phyloP scores from a whole-genome alignment of 176 grass and related monocot genomes.

The Phoenix roebelenii region DNA sequence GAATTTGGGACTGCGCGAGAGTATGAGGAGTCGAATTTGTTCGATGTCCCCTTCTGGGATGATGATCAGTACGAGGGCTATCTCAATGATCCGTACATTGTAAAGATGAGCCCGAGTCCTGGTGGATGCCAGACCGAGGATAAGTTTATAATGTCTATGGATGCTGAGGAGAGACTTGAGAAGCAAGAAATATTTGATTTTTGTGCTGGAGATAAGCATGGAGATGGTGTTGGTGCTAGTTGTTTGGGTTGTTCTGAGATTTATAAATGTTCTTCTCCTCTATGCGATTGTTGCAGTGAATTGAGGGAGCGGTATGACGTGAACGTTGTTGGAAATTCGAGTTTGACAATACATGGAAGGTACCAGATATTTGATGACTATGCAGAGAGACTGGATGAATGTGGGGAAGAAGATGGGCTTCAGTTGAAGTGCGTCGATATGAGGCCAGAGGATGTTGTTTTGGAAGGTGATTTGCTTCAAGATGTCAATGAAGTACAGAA shows the following conservation, averaged over 20 bases:
- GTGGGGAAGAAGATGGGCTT: conserved; percentile 31
- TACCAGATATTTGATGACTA: conserved; percentile 93
- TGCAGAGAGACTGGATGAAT: conserved; percentile 77
- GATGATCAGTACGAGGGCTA: conserved; percentile 29
- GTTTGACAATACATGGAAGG: conserved; percentile 57
- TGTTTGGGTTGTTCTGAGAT: conserved; percentile 51
- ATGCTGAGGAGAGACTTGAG: conserved; percentile 15
- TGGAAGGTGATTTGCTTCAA: conserved; percentile 29
- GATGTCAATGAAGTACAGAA: conserved; percentile 18
- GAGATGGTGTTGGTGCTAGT: conserved; percentile 18
- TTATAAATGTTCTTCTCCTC: conserved; percentile 56
- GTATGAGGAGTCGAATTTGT: conserved; percentile 60
- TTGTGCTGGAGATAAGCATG: conserved; percentile 20
- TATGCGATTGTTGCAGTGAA: conserved; percentile 58
- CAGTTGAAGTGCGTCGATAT: conserved; percentile 23
- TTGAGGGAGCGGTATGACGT: conserved; percentile 26
- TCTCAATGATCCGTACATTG: conserved; percentile 27
- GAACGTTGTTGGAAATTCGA: conserved; percentile 25
- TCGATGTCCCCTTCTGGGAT: conserved; percentile 71
- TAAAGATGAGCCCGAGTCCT: conserved; percentile 17
- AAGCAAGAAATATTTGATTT: conserved; percentile 17
- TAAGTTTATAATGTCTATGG: conserved; percentile 54
- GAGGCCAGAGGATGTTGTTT: conserved; percentile 16
- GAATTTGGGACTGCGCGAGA: conserved; percentile 88
- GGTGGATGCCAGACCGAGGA: conserved; percentile 39